A percentile compares a stretch with the other conserved stretches of the same genome.
phyloP scores from a whole-genome alignment of 2,329 filamentous ascomycete genomes.

The Pseudogymnoascus sp. region DNA sequence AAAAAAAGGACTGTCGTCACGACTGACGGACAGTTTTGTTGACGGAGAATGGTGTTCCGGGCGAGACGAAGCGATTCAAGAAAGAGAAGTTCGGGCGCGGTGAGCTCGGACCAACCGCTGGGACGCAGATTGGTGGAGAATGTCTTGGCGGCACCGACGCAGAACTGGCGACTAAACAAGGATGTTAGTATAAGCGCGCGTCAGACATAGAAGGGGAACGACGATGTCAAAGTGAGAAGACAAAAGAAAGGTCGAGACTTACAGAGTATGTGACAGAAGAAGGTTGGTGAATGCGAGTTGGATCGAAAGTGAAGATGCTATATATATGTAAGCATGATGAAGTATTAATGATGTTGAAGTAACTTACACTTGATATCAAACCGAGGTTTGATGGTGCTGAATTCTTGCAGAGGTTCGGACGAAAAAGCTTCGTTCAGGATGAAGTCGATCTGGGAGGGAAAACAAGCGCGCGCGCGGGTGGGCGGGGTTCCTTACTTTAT shows the following conservation, averaged over 20 bases:
- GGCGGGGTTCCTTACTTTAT: background rate
- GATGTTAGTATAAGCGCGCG: conserved; percentile 5
- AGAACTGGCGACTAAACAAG: background rate
- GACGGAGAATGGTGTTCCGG: background rate
- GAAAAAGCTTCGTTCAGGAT: background rate
- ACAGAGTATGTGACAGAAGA: background rate
- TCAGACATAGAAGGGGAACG: background rate
- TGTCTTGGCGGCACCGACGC: conserved; percentile 1
- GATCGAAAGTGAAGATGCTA: background rate
- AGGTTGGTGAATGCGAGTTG: background rate
- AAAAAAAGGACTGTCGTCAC: background rate
- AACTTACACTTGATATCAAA: background rate
- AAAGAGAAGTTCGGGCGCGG: conserved; percentile 1
- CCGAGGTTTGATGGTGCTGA: background rate
- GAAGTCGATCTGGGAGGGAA: background rate
- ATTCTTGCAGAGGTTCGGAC: background rate
- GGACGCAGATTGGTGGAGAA: conserved; percentile 5
- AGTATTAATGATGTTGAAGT: background rate
- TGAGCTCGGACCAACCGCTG: background rate
- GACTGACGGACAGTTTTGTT: background rate
- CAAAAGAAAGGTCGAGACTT: background rate
- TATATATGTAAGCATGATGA: background rate
- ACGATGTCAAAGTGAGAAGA: background rate
- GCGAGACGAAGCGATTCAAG: background rate
- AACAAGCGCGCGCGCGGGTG: background rate